Base-by-base conservation (phyloP, 2,329 filamentous ascomycete species). In the Apiospora pterosperma region DNA sequence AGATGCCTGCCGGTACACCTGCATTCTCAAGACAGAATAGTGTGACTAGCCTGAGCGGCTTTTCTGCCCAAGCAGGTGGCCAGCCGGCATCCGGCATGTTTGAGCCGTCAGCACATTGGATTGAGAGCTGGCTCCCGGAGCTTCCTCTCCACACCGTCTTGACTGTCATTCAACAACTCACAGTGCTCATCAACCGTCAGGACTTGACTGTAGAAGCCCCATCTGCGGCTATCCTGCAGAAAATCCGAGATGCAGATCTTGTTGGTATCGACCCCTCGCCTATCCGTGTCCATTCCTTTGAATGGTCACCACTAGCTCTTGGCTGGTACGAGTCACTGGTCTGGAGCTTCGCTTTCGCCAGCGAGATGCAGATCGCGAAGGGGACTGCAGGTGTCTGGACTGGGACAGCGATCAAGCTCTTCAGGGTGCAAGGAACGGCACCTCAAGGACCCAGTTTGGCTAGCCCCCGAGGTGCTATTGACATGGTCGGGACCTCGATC, bases 301-400 rank as follows among this genome's bases (percentile, higher is more conserved):
- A 97, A 78, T 98, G 95, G 95, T 95, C 93, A 3, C 90, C 92
- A 0, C 82, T 97, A 38, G 91, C 92, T 0, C 83, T 98, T 61
- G 95, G 94, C 60, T 98, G 96, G 96, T 97, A 98, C 76, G 93
- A 97, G 77, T 95, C 92, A 5, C 83, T 98, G 14, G 83, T 99
- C 11, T 99, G 96, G 96, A 90, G 93, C 19, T 92, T 97, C 71
- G 88, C 97, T 62, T 98, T 97, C 76, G 89, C 91, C 34, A 90
- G 89, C 71, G 96, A 99, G 79, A 92, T 97, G 89, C 88, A 93
- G 65, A 88, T 95, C 34, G 88, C 90, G 0, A 94, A 91, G 74
- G 94, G 94, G 36, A 94, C 92, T 2, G 92, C 94, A 36, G 95
- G 96, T 8, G 89, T 97, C 1, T 99, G 96, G 95, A 97, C 95